Conservation (phyloP, 106 monocot genomes). For the Xerophyta viscosa region DNA sequence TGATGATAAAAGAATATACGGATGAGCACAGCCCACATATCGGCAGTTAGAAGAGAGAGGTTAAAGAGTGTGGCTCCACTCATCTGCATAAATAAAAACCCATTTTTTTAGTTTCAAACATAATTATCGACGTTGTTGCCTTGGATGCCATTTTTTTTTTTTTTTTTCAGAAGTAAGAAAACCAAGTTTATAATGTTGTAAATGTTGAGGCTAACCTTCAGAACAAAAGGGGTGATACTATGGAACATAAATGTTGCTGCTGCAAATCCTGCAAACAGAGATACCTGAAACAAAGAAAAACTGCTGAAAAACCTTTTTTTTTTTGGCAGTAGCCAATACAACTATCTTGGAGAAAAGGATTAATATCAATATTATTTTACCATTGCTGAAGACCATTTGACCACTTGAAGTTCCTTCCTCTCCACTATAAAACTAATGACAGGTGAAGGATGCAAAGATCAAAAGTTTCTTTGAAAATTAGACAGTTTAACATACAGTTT, state of each 20-base stretch:
- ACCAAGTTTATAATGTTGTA: too few relatives aligned
- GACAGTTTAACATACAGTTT: not conserved
- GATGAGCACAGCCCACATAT: conserved; percentile 64
- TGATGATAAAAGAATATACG: conserved; percentile 52
- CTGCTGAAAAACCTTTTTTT: too few relatives aligned
- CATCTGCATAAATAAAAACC: conserved; percentile 34
- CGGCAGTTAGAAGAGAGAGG: conserved; percentile 77
- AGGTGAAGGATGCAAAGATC: conserved; percentile 9
- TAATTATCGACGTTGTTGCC: too few relatives aligned
- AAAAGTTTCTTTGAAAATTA: not conserved
- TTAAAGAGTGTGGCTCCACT: conserved; percentile 69
- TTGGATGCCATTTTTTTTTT: too few relatives aligned
- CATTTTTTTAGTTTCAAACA: not conserved
- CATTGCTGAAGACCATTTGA: conserved; percentile 51
- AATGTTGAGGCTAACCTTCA: conserved; percentile 57
- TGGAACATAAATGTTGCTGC: conserved; percentile 39
- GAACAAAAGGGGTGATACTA: conserved; percentile 28
- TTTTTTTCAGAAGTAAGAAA: too few relatives aligned
- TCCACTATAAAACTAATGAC: conserved; percentile 46
- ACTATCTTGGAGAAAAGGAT: not conserved
- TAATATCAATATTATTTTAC: conserved; percentile 9
- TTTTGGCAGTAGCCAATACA: too few relatives aligned
- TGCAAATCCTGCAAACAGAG: conserved; percentile 45
- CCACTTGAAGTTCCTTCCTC: conserved; percentile 42
- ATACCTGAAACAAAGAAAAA: conserved; percentile 26